phyloP scores from a whole-genome alignment of 495 filamentous ascomycete species.

The Penicillium lividum region DNA sequence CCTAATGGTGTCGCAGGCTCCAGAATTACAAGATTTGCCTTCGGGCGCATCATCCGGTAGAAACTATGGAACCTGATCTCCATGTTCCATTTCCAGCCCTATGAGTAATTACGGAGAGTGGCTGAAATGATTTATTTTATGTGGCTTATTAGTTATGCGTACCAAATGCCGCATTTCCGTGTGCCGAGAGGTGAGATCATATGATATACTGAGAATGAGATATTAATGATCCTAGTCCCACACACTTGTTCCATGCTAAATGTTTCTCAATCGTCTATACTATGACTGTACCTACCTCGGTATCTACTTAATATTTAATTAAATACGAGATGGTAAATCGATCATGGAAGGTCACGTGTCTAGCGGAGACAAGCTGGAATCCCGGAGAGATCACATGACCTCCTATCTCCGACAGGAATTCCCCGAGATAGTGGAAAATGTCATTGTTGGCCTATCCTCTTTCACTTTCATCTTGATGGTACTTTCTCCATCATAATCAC shows the following conservation, averaged over 20 bases:
- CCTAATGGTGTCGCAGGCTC: neutral
- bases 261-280: too few species aligned
- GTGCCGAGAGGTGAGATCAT: too few species aligned
- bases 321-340: too few species aligned
- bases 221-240: too few species aligned
- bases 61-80: neutral
- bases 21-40: constrained; percentile 4
- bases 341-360: neutral
- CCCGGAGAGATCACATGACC: constrained; percentile 4
- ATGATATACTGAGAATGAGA: too few species aligned
- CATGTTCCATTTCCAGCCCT: constrained; percentile 11
- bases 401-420: constrained; percentile 10
- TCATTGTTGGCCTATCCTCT: constrained; percentile 8
- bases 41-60: neutral
- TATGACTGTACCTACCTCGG: too few species aligned
- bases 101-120: neutral
- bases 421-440: constrained; percentile 22
- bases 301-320: too few species aligned
- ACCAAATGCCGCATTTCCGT: too few species aligned
- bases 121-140: neutral
- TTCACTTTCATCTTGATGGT: constrained; percentile 24
- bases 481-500: constrained; percentile 25
- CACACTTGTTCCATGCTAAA: too few species aligned
- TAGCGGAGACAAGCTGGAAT: constrained; percentile 7
- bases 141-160: neutral